Conservation (phyloP, 768 basidiomycete genomes). For the Panaeolus cyanescens region DNA sequence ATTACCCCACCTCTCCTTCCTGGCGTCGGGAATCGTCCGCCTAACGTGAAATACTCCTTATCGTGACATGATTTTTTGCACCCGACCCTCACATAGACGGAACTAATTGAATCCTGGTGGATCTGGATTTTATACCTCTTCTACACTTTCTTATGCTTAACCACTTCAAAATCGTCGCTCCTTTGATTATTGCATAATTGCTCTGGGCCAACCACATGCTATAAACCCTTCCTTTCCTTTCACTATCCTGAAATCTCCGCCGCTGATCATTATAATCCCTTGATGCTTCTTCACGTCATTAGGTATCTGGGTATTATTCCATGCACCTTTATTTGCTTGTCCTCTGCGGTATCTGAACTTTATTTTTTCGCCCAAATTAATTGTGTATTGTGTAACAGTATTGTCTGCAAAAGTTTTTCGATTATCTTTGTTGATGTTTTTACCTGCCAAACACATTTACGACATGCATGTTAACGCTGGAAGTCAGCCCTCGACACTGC, state of each 20-base stretch:
- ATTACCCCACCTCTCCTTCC: background rate
- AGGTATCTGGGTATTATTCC: background rate
- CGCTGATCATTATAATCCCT: slow-evolving; percentile 3
- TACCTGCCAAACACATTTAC: background rate
- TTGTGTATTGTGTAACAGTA: background rate
- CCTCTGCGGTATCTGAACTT: background rate
- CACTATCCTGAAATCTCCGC: background rate
- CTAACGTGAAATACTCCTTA: too few species aligned
- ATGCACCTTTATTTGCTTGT: background rate
- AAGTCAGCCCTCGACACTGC: background rate
- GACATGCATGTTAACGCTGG: background rate
- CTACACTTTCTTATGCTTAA: background rate
- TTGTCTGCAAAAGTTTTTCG: background rate
- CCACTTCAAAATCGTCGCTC: background rate
- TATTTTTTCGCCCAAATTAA: background rate
- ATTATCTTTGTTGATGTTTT: background rate
- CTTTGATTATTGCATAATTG: background rate
- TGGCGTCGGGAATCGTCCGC: background rate
- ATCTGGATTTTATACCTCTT: background rate
- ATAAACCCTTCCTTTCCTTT: background rate
- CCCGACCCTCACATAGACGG: background rate
- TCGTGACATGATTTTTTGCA: too few species aligned
- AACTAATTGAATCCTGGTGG: background rate
- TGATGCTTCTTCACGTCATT: background rate
- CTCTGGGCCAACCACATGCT: background rate